Evolutionary conservation across 345 rosid species (phyloP), one percentile per base, ranked within the genome.

Genomic region (Chamaenerion angustifolium): DNA sequence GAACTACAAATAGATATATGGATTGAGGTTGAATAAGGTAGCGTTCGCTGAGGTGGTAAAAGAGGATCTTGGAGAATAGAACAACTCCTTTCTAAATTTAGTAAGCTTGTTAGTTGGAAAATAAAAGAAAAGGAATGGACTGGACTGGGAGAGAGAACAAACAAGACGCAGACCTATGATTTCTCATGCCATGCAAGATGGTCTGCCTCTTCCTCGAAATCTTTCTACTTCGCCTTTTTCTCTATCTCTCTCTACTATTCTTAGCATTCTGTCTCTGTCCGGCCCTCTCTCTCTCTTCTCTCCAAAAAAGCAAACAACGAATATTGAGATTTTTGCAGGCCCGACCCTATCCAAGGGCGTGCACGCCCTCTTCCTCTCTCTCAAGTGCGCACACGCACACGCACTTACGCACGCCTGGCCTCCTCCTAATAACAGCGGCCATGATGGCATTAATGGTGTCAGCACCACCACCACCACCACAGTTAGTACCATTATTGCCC

Each of bases 271-370:
- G 2, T 5, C 5, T 5, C 5, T 23, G 2, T 31, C 37, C 10
- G 37, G 37, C 10, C 6, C 37, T 31, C 27, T 23, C 27, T 23
- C 27, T 23, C 27, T 23, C 2, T 31, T 7, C 37, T 31, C 7
- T 31, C 37, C 37, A 31, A 15, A 43, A 25, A 12, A 42, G 18
- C 47, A 10, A 42, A 25, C 13, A 16, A 41, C 2, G 16, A 25
- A 12, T 42, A 45, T 50, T 43, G 13, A 51, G 18, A 42, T 40
- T 51, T 51, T 64, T 65, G 77, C 43, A 16, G 64, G 63, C 8
- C 1, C 37, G 37, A 31, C 54, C 64, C 71, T 47, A 59, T 59
- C 57, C 15, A 66, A 71, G 86, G 89, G 93, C 81, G 76, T 69
- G 76, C 83, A 69, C 64, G 71, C 66, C 68, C 77, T 79, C 78